Percentiles rank a stretch among this genome's conserved stretches.
Evolutionary conservation across 352 stramenopile genomes (phyloP).

Genomic region (Phytophthora litchii): DNA sequence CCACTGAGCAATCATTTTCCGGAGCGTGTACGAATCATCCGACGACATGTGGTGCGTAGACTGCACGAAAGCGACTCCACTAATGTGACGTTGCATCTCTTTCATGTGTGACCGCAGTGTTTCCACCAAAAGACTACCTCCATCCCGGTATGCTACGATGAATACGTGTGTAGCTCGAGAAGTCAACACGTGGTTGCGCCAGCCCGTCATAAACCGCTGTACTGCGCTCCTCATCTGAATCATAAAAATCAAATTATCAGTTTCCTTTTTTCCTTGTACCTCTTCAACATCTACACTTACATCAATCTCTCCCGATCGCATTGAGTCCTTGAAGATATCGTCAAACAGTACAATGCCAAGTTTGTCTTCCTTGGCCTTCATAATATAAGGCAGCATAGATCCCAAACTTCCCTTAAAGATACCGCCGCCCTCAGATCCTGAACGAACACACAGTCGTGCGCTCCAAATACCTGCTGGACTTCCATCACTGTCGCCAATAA

Average conservation of each 20-base stretch:
- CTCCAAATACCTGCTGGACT: constrained; percentile 68
- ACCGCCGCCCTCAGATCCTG: constrained; percentile 62
- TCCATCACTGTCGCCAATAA: constrained; percentile 68
- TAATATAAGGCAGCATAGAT: constrained; percentile 78
- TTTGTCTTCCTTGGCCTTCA: constrained; percentile 77
- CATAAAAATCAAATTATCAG: constrained; percentile 17
- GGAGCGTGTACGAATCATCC: constrained; percentile 61
- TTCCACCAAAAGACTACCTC: constrained; percentile 60
- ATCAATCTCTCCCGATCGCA: constrained; percentile 52
- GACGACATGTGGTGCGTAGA: constrained; percentile 64
- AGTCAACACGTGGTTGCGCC: constrained; percentile 71
- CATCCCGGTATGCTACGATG: constrained; percentile 65
- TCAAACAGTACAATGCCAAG: constrained; percentile 72
- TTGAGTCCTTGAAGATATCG: constrained; percentile 67
- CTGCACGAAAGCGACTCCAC: constrained; percentile 70
- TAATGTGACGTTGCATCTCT: constrained; percentile 75
- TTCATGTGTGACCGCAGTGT: constrained; percentile 56
- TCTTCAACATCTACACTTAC: constrained; percentile 32
- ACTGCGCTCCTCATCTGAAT: constrained; percentile 60
- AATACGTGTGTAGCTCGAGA: constrained; percentile 74
- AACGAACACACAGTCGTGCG: constrained; percentile 62
- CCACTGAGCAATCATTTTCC: constrained; percentile 78
- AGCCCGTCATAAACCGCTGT: constrained; percentile 69
- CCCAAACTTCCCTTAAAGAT: constrained; percentile 78
- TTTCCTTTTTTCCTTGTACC: constrained; percentile 2